These are phyloP conservation scores for Niveomyces coronatus DNA, from an alignment of 2,329 filamentous ascomycete genomes.

Conservation along the genomic window DNA sequence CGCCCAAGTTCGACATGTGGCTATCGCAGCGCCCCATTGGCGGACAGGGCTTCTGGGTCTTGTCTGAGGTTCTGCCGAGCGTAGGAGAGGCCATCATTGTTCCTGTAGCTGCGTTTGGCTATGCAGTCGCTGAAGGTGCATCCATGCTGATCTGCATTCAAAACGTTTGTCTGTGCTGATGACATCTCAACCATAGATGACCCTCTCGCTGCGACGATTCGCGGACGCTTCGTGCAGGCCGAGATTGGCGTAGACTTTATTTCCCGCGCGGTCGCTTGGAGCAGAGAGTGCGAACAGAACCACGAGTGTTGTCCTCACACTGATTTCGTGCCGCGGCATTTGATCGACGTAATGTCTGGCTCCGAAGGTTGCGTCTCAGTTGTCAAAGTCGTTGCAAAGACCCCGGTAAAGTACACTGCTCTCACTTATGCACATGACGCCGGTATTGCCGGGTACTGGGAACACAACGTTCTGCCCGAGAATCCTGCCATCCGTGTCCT, in stretches of 20 bases:
- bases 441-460: background rate
- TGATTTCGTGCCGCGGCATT: background rate
- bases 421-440: constrained; percentile 1
- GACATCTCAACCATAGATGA: constrained; percentile 1
- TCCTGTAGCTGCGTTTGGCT: constrained; percentile 1
- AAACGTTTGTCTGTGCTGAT: background rate
- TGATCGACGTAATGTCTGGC: background rate
- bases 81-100: background rate
- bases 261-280: background rate
- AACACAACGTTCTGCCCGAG: background rate
- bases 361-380: background rate
- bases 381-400: background rate
- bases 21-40: background rate
- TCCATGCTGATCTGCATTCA: background rate
- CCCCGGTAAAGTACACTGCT: background rate
- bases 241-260: background rate
- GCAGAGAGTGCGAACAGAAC: background rate
- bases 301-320: background rate
- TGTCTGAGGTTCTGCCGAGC: background rate
- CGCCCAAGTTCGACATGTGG: constrained; percentile 3
- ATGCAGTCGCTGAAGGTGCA: background rate
- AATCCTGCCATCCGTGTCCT: background rate
- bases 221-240: background rate
- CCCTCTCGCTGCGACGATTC: background rate
- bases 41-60: constrained; percentile 6